phyloP scores from a whole-genome alignment of 2,329 filamentous ascomycete species.

The Monosporascus sp. region DNA sequence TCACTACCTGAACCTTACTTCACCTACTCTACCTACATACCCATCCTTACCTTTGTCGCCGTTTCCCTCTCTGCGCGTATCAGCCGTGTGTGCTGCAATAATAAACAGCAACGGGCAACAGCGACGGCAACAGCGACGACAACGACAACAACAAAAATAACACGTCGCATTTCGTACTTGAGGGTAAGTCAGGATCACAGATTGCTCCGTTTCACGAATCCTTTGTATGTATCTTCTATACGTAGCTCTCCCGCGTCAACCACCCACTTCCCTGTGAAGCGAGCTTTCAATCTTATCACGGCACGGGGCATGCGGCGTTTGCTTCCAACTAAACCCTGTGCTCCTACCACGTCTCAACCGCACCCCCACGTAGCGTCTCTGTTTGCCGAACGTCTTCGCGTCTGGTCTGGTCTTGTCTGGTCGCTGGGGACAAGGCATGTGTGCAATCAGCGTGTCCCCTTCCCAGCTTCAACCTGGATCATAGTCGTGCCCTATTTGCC shows the following conservation, averaged over 20 bases:
- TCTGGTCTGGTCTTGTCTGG: not conserved
- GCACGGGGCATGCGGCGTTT: too few species aligned
- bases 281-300: too few species aligned
- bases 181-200: conserved; percentile 16
- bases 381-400: not conserved
- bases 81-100: not conserved
- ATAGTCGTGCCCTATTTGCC: not conserved
- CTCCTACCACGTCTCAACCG: too few species aligned
- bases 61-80: not conserved
- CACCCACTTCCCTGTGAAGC: too few species aligned
- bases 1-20: not conserved
- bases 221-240: not conserved
- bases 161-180: conserved; percentile 3
- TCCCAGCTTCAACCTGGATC: not conserved
- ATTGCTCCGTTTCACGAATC: conserved; percentile 11
- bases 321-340: too few species aligned
- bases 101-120: too few species aligned
- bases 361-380: too few species aligned
- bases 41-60: not conserved
- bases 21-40: not conserved
- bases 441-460: not conserved
- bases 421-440: not conserved
- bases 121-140: too few species aligned
- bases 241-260: not conserved
- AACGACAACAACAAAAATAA: not conserved